phyloP scores from a whole-genome alignment of 352 stramenopile species.

The Globisporangium viniferum region DNA sequence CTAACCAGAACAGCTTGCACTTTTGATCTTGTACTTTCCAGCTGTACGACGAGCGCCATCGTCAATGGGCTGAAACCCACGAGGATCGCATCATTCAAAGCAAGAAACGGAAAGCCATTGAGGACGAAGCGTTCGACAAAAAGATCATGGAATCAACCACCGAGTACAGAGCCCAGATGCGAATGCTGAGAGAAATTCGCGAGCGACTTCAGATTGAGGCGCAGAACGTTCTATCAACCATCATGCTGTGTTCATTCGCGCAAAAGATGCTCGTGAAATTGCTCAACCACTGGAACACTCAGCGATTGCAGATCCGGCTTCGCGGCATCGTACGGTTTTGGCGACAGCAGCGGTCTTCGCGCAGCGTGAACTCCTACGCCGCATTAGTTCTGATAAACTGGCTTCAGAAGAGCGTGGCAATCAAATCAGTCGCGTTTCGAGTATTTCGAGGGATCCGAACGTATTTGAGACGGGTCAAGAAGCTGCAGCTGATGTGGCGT shows the following conservation, averaged over 20 bases:
- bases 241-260: slow-evolving; percentile 46
- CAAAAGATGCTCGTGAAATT: slow-evolving; percentile 38
- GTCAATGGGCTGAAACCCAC: slow-evolving; percentile 35
- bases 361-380: slow-evolving; percentile 28
- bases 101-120: slow-evolving; percentile 31
- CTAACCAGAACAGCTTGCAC: background rate
- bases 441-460: slow-evolving; percentile 52
- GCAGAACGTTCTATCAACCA: slow-evolving; percentile 39
- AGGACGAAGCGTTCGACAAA: slow-evolving; percentile 49
- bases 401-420: slow-evolving; percentile 58
- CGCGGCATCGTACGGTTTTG: slow-evolving; percentile 44
- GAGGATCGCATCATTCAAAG: slow-evolving; percentile 30
- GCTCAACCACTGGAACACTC: slow-evolving; percentile 32
- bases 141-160: slow-evolving; percentile 44
- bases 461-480: slow-evolving; percentile 50
- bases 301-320: slow-evolving; percentile 34
- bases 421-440: slow-evolving; percentile 51
- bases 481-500: slow-evolving; percentile 49
- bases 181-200: slow-evolving; percentile 32
- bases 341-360: slow-evolving; percentile 34
- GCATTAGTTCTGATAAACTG: slow-evolving; percentile 50
- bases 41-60: slow-evolving; percentile 44
- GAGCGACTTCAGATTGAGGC: slow-evolving; percentile 32
- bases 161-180: slow-evolving; percentile 42
- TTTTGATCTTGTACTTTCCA: slow-evolving; percentile 12